These are phyloP conservation scores for Neofusicoccum kwambonambiense DNA, from an alignment of 2,329 filamentous ascomycete species.

Conservation along the genomic window DNA sequence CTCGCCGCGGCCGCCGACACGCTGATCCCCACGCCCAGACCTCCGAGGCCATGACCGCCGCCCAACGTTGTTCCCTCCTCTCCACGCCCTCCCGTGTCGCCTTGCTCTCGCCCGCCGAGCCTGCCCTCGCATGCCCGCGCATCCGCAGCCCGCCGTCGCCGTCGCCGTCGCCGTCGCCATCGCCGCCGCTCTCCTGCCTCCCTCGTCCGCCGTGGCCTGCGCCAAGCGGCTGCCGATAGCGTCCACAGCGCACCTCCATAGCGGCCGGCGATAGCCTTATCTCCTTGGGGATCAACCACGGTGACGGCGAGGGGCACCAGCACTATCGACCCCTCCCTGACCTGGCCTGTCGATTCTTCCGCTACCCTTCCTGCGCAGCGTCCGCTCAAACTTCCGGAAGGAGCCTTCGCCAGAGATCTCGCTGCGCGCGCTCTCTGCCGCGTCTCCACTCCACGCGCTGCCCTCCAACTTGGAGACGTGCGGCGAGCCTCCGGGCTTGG, in stretches of 20 bases:
- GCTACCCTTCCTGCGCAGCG: background rate
- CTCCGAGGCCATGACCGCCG: background rate
- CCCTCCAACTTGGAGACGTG: background rate
- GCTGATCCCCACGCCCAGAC: background rate
- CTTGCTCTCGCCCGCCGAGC: background rate
- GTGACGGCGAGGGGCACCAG: background rate
- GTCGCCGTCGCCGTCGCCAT: too few relatives aligned
- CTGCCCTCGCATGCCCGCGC: background rate
- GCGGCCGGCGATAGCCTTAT: background rate
- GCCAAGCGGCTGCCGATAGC: background rate
- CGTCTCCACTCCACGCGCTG: too few relatives aligned
- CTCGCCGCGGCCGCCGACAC: background rate
- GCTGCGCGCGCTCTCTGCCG: background rate
- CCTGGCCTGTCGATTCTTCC: background rate
- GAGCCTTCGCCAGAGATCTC: background rate
- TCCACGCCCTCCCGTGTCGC: background rate
- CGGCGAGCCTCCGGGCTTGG: background rate
- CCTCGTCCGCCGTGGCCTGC: background rate
- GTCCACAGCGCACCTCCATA: background rate
- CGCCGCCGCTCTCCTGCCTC: background rate
- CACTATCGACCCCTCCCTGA: background rate
- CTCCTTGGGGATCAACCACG: background rate
- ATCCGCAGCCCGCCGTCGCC: too few relatives aligned
- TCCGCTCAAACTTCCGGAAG: background rate
- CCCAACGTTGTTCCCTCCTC: background rate